Percentiles rank a stretch among this genome's conserved stretches.
Evolutionary conservation across 2,329 filamentous ascomycete genomes (phyloP).

Genomic region (Pezicula carpinea): DNA sequence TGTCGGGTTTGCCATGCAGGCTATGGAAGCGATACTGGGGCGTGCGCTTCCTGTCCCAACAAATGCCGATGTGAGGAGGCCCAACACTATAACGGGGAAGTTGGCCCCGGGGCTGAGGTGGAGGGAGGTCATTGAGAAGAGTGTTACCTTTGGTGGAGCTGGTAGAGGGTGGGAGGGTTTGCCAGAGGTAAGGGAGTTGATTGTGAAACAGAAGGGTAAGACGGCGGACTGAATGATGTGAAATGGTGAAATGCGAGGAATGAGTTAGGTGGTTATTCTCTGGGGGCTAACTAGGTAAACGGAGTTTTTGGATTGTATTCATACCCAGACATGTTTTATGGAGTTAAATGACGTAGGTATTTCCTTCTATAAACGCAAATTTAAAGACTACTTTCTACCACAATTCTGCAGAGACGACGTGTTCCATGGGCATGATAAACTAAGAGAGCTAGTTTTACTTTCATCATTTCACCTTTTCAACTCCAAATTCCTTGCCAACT

Average conservation of each 20-base stretch:
- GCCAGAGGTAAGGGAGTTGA: constrained; percentile 28
- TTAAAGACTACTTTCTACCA: too few species aligned
- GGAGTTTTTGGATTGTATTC: too few species aligned
- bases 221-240: neutral
- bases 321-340: too few species aligned
- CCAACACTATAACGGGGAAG: constrained; percentile 29
- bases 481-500: too few species aligned
- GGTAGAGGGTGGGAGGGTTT: constrained; percentile 29
- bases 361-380: too few species aligned
- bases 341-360: too few species aligned
- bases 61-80: constrained; percentile 27
- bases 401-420: too few species aligned
- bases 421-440: too few species aligned
- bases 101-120: constrained; percentile 26
- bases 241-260: too few species aligned
- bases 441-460: too few species aligned
- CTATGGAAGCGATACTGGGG: constrained; percentile 29
- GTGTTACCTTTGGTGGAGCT: constrained; percentile 25
- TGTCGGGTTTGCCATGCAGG: constrained; percentile 31
- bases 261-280: neutral
- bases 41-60: constrained; percentile 27
- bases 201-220: constrained; percentile 20
- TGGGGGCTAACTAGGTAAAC: too few species aligned
- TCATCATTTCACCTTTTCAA: too few species aligned
- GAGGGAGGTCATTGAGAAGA: constrained; percentile 29